Percentiles rank a stretch among this genome's conserved stretches.
Evolutionary conservation across 2,329 filamentous ascomycete genomes (phyloP).

Genomic region (Metarhizium rileyi): DNA sequence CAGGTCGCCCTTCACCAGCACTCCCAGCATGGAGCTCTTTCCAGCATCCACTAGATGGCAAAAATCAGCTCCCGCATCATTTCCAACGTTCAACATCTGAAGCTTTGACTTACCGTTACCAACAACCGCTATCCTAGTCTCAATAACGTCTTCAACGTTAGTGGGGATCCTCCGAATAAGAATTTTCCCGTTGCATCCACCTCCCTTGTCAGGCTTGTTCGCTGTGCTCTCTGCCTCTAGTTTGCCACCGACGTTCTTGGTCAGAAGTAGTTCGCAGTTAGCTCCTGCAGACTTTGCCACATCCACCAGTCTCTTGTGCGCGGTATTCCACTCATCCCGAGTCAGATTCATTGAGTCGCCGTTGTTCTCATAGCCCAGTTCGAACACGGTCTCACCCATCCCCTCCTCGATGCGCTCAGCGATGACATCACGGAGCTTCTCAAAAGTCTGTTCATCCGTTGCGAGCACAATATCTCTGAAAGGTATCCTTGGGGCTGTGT

Average conservation of each 20-base stretch:
- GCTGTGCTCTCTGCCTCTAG: constrained; percentile 55
- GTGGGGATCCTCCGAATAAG: constrained; percentile 67
- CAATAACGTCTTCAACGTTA: constrained; percentile 78
- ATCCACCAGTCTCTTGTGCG: constrained; percentile 54
- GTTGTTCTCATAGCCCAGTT: constrained; percentile 83
- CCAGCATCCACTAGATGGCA: constrained; percentile 67
- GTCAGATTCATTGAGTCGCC: constrained; percentile 75
- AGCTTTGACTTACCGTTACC: constrained; percentile 59
- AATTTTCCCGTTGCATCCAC: constrained; percentile 73
- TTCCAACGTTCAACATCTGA: too few relatives aligned
- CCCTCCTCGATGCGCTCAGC: constrained; percentile 67
- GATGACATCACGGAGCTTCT: constrained; percentile 56
- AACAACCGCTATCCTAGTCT: constrained; percentile 92
- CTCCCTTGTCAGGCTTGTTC: constrained; percentile 52
- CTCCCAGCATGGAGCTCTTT: constrained; percentile 92
- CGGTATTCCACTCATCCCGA: constrained; percentile 64
- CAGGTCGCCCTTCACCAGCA: constrained; percentile 87
- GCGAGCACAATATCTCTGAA: constrained; percentile 70
- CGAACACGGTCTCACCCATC: constrained; percentile 81
- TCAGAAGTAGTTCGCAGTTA: constrained; percentile 74
- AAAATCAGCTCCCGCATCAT: not conserved
- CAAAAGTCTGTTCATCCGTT: constrained; percentile 48
- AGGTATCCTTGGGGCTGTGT: constrained; percentile 56
- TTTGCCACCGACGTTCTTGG: constrained; percentile 77
- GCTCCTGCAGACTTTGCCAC: constrained; percentile 58